phyloP scores from a whole-genome alignment of 257 asterid genomes.

The Rauvolfia tetraphylla region DNA sequence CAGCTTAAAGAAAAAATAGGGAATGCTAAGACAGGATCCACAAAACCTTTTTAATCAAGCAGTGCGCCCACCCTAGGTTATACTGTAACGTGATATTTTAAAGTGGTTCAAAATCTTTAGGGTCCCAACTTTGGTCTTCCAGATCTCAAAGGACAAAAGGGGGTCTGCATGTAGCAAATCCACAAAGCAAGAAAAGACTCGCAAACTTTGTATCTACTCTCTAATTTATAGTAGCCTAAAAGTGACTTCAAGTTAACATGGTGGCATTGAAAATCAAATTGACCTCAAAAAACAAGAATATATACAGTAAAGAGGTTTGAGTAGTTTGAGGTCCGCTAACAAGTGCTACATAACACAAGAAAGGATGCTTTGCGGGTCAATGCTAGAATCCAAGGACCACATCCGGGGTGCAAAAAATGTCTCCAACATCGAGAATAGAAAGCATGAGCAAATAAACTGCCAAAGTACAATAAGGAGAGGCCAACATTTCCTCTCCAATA shows the following conservation, averaged over 20 bases:
- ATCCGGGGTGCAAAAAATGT: constrained; percentile 36
- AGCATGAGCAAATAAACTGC: constrained; percentile 24
- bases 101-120: constrained; percentile 29
- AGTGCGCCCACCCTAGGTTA: constrained; percentile 11
- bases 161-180: constrained; percentile 28
- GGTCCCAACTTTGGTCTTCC: constrained; percentile 21
- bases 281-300: constrained; percentile 11
- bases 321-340: constrained; percentile 19
- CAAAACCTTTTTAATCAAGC: constrained; percentile 14
- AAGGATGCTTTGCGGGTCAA: constrained; percentile 38
- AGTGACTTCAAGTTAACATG: constrained; percentile 30
- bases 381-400: constrained; percentile 47
- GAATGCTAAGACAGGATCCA: constrained; percentile 17
- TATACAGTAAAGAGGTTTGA: constrained; percentile 7
- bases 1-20: constrained; percentile 4
- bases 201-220: constrained; percentile 23
- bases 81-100: constrained; percentile 20
- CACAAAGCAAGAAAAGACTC: constrained; percentile 26
- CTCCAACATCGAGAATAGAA: constrained; percentile 34
- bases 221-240: constrained; percentile 21
- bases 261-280: constrained; percentile 23
- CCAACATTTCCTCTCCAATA: neutral
- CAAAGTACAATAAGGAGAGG: constrained; percentile 19
- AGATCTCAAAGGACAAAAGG: constrained; percentile 32
- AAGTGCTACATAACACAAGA: constrained; percentile 28